Evolutionary conservation across 2,329 filamentous ascomycete genomes (phyloP).

Genomic region (Xylariaceae sp.): DNA sequence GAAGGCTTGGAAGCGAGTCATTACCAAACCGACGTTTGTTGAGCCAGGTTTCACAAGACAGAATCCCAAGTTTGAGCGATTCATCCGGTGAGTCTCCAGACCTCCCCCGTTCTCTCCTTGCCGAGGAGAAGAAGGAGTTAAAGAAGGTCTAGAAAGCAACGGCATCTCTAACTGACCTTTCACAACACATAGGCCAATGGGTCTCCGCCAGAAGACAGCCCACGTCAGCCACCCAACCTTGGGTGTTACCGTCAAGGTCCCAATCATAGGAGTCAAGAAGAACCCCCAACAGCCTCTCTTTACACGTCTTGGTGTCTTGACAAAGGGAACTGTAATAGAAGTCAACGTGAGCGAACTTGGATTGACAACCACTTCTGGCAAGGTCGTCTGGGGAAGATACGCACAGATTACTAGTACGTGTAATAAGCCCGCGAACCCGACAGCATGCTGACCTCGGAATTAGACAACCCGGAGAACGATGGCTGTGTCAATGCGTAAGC

Average conservation of each 20-base stretch:
- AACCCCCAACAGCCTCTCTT: slow-evolving; percentile 84
- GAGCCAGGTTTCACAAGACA: slow-evolving; percentile 28
- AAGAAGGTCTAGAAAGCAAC: no score
- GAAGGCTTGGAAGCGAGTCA: slow-evolving; percentile 18
- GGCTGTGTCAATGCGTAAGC: slow-evolving; percentile 36
- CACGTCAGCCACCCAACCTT: slow-evolving; percentile 47
- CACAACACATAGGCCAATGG: slow-evolving; percentile 35
- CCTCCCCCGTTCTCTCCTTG: neutral
- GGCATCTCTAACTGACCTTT: neutral
- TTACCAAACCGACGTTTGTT: slow-evolving; percentile 18
- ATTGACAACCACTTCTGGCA: slow-evolving; percentile 82
- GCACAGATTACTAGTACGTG: slow-evolving; percentile 33
- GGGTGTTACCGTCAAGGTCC: slow-evolving; percentile 8
- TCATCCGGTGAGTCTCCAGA: neutral
- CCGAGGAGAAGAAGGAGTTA: no score
- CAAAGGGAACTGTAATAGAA: slow-evolving; percentile 70
- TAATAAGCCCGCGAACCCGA: neutral
- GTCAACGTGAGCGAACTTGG: slow-evolving; percentile 92
- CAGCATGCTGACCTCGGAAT: neutral
- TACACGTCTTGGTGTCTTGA: slow-evolving; percentile 21
- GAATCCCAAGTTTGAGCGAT: neutral
- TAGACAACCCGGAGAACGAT: slow-evolving; percentile 40
- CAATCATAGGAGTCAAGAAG: slow-evolving; percentile 58
- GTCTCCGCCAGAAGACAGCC: slow-evolving; percentile 65
- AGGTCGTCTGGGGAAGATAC: slow-evolving; percentile 75